phyloP scores from a whole-genome alignment of 1,139 yeast species.

The Candida sojae region DNA sequence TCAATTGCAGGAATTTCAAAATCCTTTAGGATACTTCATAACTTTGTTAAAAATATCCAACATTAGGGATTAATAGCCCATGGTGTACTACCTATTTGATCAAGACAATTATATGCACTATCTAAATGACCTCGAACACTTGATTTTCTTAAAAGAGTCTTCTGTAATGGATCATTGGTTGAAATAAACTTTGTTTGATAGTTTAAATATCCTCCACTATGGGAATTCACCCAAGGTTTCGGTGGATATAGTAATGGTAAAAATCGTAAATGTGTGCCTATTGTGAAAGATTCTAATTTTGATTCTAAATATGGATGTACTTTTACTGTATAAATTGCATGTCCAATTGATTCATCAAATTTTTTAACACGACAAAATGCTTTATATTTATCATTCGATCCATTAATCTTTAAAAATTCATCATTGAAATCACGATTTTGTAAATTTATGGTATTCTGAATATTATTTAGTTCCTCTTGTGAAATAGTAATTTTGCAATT shows the following conservation, averaged over 20 bases:
- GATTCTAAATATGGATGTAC: conserved; percentile 28
- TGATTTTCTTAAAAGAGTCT: conserved; percentile 26
- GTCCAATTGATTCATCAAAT: not conserved
- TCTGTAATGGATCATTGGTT: conserved; percentile 21
- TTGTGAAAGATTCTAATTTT: conserved; percentile 16
- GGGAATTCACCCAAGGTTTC: conserved; percentile 35
- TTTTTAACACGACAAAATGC: conserved; percentile 3
- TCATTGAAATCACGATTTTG: not conserved
- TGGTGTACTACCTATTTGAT: conserved; percentile 29
- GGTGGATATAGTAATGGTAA: conserved; percentile 47
- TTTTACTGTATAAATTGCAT: conserved; percentile 10
- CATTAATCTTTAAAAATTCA: not conserved
- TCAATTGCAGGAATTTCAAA: conserved; percentile 27
- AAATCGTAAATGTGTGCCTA: conserved; percentile 2
- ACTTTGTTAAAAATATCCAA: conserved; percentile 23
- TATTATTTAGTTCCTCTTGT: conserved; percentile 11
- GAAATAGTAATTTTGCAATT: conserved; percentile 20
- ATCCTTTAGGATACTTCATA: conserved; percentile 25
- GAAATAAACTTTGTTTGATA: conserved; percentile 28
- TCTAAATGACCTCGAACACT: conserved; percentile 35
- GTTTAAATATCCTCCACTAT: conserved; percentile 37
- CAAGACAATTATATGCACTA: conserved; percentile 31
- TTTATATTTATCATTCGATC: not conserved
- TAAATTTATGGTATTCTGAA: conserved; percentile 1
- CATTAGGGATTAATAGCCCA: conserved; percentile 41